A percentile compares a stretch with the other conserved stretches of the same genome.
Conservation (phyloP, 192 early-diverging fungal species). For the Coemansia sp. region DNA sequence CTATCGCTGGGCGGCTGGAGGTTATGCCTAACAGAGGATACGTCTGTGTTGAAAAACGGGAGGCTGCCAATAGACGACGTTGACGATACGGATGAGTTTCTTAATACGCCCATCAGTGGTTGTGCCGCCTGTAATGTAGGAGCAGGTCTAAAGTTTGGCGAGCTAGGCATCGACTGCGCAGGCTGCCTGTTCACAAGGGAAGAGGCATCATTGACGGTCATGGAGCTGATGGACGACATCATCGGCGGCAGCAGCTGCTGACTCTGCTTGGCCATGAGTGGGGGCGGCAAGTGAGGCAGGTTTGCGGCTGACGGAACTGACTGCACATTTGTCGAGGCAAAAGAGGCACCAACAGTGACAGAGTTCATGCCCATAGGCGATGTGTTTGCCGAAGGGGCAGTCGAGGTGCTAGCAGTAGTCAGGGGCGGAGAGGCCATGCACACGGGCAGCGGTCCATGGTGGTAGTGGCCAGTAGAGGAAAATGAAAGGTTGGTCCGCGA, state of each 20-base stretch:
- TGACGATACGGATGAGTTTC: not conserved
- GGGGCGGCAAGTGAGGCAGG: not conserved
- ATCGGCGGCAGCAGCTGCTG: not conserved
- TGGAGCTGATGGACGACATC: conserved; percentile 3
- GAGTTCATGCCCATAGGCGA: conserved; percentile 25
- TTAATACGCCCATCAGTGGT: not conserved
- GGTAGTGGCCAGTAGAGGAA: not conserved
- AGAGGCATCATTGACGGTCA: not conserved
- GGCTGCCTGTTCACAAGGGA: not conserved
- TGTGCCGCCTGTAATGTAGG: not conserved
- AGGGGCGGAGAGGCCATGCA: conserved; percentile 13
- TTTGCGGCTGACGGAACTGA: not conserved
- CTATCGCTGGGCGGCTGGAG: conserved; percentile 22
- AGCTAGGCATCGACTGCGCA: conserved; percentile 50
- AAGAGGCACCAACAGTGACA: not conserved
- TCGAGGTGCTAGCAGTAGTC: conserved; percentile 8
- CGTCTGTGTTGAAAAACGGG: conserved; percentile 43
- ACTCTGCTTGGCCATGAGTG: not conserved
- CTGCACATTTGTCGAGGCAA: not conserved
- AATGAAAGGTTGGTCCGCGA: not conserved
- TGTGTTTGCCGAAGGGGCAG: conserved; percentile 11
- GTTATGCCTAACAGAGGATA: conserved; percentile 49
- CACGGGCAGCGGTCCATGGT: not conserved
- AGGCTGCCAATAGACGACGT: conserved; percentile 7
- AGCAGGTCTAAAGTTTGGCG: conserved; percentile 20